Evolutionary conservation across 1,139 yeast species (phyloP).

Genomic region (Debaryomyces coudertii): DNA sequence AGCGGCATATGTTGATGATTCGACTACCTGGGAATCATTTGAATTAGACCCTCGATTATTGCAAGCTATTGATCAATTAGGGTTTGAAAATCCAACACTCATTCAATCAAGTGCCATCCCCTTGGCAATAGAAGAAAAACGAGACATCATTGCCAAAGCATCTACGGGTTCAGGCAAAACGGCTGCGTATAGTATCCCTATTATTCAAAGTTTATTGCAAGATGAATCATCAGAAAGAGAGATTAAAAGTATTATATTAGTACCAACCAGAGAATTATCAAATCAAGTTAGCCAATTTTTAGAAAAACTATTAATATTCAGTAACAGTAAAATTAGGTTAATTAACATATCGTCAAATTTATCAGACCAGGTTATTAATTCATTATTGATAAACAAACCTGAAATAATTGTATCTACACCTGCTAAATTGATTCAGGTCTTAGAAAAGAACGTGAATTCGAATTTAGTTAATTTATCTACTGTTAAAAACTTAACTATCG

Average conservation of each 20-base stretch:
- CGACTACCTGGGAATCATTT: constrained; percentile 70
- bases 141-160: constrained; percentile 87
- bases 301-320: constrained; percentile 67
- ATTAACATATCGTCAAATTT: constrained; percentile 76
- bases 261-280: constrained; percentile 85
- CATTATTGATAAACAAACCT: constrained; percentile 74
- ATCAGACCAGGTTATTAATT: constrained; percentile 71
- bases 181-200: constrained; percentile 80
- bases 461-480: constrained; percentile 50
- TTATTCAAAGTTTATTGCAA: constrained; percentile 65
- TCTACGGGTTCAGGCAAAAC: constrained; percentile 93
- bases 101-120: constrained; percentile 94
- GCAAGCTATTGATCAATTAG: constrained; percentile 83
- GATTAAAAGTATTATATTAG: constrained; percentile 64
- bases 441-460: constrained; percentile 51
- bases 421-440: constrained; percentile 64
- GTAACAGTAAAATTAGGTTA: constrained; percentile 66
- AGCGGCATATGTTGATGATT: constrained; percentile 69
- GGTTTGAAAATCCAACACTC: constrained; percentile 83
- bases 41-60: constrained; percentile 77
- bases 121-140: constrained; percentile 80
- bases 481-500: constrained; percentile 78
- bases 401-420: constrained; percentile 90
- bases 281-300: constrained; percentile 79
- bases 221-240: constrained; percentile 29